Evolutionary conservation across 2,329 filamentous ascomycete species (phyloP), one percentile per base, ranked within the genome.

Genomic region (Coniella lustricola): DNA sequence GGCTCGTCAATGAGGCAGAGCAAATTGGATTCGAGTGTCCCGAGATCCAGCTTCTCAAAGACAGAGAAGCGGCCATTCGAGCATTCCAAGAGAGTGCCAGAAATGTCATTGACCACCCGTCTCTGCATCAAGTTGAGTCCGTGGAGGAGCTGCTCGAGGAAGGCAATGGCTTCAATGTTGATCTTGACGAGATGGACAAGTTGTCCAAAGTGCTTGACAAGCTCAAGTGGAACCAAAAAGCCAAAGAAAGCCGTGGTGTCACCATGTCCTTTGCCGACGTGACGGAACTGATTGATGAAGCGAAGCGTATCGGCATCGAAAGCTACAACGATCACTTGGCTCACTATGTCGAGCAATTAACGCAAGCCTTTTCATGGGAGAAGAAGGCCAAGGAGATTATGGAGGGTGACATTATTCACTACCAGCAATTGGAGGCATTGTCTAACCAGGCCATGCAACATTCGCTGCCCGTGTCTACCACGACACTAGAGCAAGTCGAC

Each of bases 121-220:
- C 76, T 35, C 48, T 52, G 49, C 78, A 81, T 48, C 79, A 82
- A 39, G 79, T 84, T 39, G 77, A 84, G 56, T 81, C 85, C n/a
- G 83, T 96, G 49, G 89, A 96, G 61, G 88, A 95, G 52, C 73
- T 97, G 7, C 79, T 95, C n/a, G 90, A 97, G 60, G 79, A 90
- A 58, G 90, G 91, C 20, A 86, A 87, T 53, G 80, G 81, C 44
- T 96, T 95, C 62, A 95, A 95, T 59, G 84, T 96, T 46, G 90
- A 95, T 60, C 85, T 94, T 52, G 87, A 87, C 1, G 91, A 97
- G 64, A 78, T 95, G 21, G 90, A 95, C 48, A 78, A 80, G 50
- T 75, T 98, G 8, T 85, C 91, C 32, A 83, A 80, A 51, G 77
- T 91, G 12, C 75, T 95, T 9, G 87, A 90, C 54, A 87, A 95